Conservation (phyloP, 805 yeast genomes). For the Teunomyces pallodes region DNA sequence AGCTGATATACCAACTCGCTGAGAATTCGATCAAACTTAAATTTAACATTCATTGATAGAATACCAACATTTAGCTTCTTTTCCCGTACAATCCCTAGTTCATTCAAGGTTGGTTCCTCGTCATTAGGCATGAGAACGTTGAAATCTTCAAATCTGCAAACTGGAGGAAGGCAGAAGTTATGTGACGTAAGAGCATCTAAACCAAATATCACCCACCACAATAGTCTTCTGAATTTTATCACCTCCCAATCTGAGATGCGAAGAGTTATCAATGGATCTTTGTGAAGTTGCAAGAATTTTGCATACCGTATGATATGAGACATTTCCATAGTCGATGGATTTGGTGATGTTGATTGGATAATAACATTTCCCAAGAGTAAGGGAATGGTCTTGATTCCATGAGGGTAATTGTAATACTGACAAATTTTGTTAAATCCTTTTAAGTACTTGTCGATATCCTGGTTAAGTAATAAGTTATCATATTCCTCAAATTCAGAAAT, state of each 20-base stretch:
- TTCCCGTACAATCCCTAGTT: slow-evolving; percentile 23
- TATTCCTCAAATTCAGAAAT: slow-evolving; percentile 59
- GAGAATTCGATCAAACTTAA: slow-evolving; percentile 48
- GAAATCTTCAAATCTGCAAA: slow-evolving; percentile 50
- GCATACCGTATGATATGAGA: slow-evolving; percentile 56
- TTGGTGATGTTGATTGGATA: slow-evolving; percentile 52
- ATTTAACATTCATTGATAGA: slow-evolving; percentile 52
- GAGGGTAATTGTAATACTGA: slow-evolving; percentile 50
- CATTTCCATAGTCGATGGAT: slow-evolving; percentile 55
- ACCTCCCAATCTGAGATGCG: slow-evolving; percentile 46
- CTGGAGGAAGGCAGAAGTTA: slow-evolving; percentile 54
- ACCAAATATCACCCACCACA: slow-evolving; percentile 70
- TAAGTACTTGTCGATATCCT: slow-evolving; percentile 49
- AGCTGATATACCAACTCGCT: slow-evolving; percentile 52
- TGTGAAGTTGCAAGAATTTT: slow-evolving; percentile 52
- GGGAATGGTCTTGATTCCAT: slow-evolving; percentile 42
- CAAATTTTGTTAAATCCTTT: slow-evolving; percentile 50
- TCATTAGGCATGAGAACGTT: slow-evolving; percentile 57
- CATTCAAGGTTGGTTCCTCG: slow-evolving; percentile 33
- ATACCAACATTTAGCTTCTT: slow-evolving; percentile 43
- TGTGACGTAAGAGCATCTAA: slow-evolving; percentile 57
- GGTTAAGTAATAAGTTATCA: slow-evolving; percentile 44
- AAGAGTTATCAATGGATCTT: slow-evolving; percentile 57
- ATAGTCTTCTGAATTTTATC: slow-evolving; percentile 50
- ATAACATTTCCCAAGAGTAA: slow-evolving; percentile 48